Evolutionary conservation across 106 monocot genomes (phyloP).

Genomic region (Acanthochlamys bracteata): DNA sequence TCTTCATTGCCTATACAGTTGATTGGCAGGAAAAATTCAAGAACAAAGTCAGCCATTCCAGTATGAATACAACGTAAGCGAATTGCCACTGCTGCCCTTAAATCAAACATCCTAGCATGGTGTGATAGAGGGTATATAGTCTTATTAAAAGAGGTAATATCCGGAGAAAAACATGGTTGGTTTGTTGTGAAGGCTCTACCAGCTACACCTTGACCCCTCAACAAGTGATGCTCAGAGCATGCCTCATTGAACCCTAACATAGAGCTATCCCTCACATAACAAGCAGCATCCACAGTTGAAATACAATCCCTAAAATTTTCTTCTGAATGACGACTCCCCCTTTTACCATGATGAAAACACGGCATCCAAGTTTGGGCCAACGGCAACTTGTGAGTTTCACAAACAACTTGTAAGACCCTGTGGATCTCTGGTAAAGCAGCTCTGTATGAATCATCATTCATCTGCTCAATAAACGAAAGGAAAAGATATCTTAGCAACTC

Average conservation of each 20-base stretch:
- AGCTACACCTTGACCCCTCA: constrained; percentile 68
- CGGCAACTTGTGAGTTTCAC: constrained; percentile 46
- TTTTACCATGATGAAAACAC: constrained; percentile 60
- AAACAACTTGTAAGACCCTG: constrained; percentile 44
- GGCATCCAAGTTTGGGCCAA: constrained; percentile 86
- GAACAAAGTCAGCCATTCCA: constrained; percentile 55
- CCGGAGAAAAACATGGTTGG: constrained; percentile 59
- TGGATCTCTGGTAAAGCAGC: constrained; percentile 52
- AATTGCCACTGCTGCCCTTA: constrained; percentile 74
- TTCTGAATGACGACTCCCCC: constrained; percentile 46
- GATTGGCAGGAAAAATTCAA: constrained; percentile 78
- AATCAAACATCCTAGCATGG: constrained; percentile 65
- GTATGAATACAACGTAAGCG: constrained; percentile 39
- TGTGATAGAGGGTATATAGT: constrained; percentile 71
- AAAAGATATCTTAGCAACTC: background rate
- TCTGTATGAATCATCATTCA: constrained; percentile 35
- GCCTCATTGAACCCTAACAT: constrained; percentile 59
- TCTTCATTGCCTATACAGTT: constrained; percentile 36
- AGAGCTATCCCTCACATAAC: constrained; percentile 38
- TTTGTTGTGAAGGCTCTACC: constrained; percentile 80
- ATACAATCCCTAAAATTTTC: constrained; percentile 51
- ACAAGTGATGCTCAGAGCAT: constrained; percentile 83
- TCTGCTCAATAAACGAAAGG: constrained; percentile 29
- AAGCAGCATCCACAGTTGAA: constrained; percentile 65
- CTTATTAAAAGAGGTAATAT: constrained; percentile 48